Evolutionary conservation across 495 filamentous ascomycete species (phyloP).

Genomic region (Talaromyces stipitatus): DNA sequence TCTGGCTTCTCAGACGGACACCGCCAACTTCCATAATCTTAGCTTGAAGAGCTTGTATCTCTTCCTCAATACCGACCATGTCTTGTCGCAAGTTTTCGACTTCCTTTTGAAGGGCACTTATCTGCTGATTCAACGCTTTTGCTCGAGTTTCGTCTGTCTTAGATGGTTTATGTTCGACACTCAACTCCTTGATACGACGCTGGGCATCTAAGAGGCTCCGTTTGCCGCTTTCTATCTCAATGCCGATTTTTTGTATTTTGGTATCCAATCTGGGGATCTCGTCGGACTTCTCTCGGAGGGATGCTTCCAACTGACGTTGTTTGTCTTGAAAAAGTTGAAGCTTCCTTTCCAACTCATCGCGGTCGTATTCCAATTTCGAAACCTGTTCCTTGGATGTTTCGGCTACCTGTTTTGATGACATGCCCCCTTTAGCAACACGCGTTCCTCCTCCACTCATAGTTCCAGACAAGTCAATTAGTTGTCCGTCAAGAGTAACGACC

Average conservation of each 20-base stretch:
- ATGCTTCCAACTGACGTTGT: constrained; percentile 65
- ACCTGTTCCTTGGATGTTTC: constrained; percentile 85
- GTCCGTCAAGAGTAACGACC: constrained; percentile 90
- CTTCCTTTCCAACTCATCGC: constrained; percentile 72
- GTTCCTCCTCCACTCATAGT: constrained; percentile 97
- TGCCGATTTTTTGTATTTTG: constrained; percentile 81
- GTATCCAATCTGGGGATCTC: constrained; percentile 81
- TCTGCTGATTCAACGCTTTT: constrained; percentile 63
- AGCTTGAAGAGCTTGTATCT: constrained; percentile 84
- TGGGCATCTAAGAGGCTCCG: constrained; percentile 79
- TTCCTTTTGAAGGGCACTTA: constrained; percentile 66
- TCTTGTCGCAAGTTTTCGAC: constrained; percentile 72
- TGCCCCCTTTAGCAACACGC: constrained; percentile 77
- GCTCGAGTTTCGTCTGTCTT: constrained; percentile 68
- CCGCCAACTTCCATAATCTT: constrained; percentile 98
- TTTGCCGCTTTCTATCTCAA: constrained; percentile 82
- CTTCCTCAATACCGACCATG: constrained; percentile 77
- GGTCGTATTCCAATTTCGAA: constrained; percentile 72
- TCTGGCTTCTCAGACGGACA: constrained; percentile 82
- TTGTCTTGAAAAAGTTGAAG: constrained; percentile 75
- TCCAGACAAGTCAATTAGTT: constrained; percentile 93
- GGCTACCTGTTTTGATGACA: constrained; percentile 89
- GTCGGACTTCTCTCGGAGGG: constrained; percentile 64
- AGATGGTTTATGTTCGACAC: constrained; percentile 68
- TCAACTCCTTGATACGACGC: constrained; percentile 73